Evolutionary conservation across 495 filamentous ascomycete genomes (phyloP), one percentile per base, ranked within the genome.

Genomic region (Entonaema liquescens): DNA sequence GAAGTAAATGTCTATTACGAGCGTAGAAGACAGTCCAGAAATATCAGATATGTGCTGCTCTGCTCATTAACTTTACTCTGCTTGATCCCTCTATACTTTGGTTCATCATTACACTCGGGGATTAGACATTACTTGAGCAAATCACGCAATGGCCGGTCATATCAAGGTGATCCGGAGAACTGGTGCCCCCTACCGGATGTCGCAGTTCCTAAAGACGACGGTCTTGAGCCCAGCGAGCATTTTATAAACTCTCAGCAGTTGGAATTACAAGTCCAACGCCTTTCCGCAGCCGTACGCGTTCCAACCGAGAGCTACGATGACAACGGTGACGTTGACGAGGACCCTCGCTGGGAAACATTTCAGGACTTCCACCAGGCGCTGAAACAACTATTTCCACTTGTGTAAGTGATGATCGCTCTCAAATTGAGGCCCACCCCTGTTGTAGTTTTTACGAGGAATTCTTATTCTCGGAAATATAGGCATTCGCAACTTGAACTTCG

Each of bases 241-340:
- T 56, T 70, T n/a, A 70, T 64, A 36, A 59, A n/a, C 19, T 55
- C 60, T 47, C 17, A 19, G 29, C 44, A 64, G 3, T 23, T 55
- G 9, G 6, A 70, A 40, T 4, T 70, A n/a, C 60, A 63, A n/a
- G 55, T 70, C 5, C 3, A 70, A 26, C 67, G 67, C 15, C 60
- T 70, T 13, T 64, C 67, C 6, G 67, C 59, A 29, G 67, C 60
- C 1, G 80, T 87, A 29, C 79, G 78, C 26, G 83, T 87, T 29
- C 78, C 80, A 6, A 84, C 84, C 0, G 74, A 83, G 59, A 81
- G 77, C 63, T 86, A 80, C 69, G 84, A 87, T 65, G 80, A 86
- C 62, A 75, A 84, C 55, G 83, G 85, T 1, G 52, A 70, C 5
- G 77, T 87, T 54, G 82, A 80, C 11, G 76, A 83, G 44, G 84